Base-by-base conservation (phyloP, 768 basidiomycete species). In the Lactarius vividus region DNA sequence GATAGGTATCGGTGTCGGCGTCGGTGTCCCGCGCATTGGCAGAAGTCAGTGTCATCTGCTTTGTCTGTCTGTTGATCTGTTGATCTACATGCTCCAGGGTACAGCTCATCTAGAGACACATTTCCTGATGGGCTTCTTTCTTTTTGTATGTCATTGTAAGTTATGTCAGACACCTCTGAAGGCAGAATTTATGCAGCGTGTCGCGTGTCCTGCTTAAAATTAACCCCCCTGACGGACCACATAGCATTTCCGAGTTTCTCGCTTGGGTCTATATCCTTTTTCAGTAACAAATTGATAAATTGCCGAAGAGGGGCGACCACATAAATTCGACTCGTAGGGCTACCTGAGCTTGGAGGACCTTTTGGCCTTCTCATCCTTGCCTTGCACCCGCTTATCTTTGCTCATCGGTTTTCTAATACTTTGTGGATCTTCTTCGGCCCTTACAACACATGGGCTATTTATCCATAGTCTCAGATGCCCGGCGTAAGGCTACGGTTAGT, bases 191-290 rank as follows among this genome's bases (percentile, higher is more conserved):
- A 63, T 54, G 42, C 62, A 53, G 28, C 62, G 42, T 44, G 57
- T 63, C 52, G 46, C 55, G 61, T 63, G 66, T 63, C 57, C 15
- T 46, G 55, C 55, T 42, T 55, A 42, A n/a, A 18, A 18, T 37
- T 11, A 33, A n/a, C 0, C 39, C 42, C 28, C 49, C 56, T 40
- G 54, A 58, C 29, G 35, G 11, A 44, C 33, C 35, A 63, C 61
- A 59, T 57, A 16, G 31, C 57, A 59, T 42, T 23, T 53, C 56
- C 65, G 57, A 58, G 26, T 54, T 31, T 42, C 66, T 63, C 57
- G 57, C 57, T 59, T 67, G 62, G 61, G 52, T 54, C 49, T 28
- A 46, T 49, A 63, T 33, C 46, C 53, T 33, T 62, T 61, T 63
- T 23, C 18, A 54, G 52, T 9, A 37, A 63, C 61, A 59, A 63